Conservation (phyloP, 2,329 filamentous ascomycete species). For the Claviceps sp. region DNA sequence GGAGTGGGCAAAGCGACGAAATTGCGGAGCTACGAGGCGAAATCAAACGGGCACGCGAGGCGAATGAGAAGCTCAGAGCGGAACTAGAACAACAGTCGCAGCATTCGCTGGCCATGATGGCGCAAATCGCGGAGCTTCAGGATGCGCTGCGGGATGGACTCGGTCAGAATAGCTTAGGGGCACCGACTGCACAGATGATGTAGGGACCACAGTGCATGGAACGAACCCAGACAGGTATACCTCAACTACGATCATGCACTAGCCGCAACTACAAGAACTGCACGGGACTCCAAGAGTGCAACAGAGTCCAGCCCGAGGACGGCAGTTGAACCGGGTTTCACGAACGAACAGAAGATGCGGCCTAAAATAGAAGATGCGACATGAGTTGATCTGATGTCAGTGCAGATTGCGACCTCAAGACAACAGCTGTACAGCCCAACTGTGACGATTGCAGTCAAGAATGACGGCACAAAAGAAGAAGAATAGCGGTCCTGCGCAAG, state of each 20-base stretch:
- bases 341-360: no score
- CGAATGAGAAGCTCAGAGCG: conserved; percentile 45
- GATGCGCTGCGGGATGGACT: conserved; percentile 26
- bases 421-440: no score
- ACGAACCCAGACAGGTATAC: not conserved
- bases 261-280: not conserved
- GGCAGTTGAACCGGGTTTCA: no score
- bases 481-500: not conserved
- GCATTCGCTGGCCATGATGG: conserved; percentile 33
- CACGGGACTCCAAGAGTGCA: not conserved
- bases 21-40: conserved; percentile 47
- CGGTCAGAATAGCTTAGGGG: conserved; percentile 17
- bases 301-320: not conserved
- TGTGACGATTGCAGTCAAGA: not conserved
- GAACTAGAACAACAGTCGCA: conserved; percentile 36
- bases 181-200: conserved; percentile 29
- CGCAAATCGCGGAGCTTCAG: conserved; percentile 33
- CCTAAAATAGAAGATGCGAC: no score
- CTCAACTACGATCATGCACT: not conserved
- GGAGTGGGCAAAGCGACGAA: conserved; percentile 26
- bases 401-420: no score
- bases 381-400: no score
- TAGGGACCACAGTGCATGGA: conserved; percentile 10
- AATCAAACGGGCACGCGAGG: conserved; percentile 50
- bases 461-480: not conserved